Percentiles rank a stretch among this genome's conserved stretches.
Conservation (phyloP, 441 rosid species). For the Euphorbia celastroides region DNA sequence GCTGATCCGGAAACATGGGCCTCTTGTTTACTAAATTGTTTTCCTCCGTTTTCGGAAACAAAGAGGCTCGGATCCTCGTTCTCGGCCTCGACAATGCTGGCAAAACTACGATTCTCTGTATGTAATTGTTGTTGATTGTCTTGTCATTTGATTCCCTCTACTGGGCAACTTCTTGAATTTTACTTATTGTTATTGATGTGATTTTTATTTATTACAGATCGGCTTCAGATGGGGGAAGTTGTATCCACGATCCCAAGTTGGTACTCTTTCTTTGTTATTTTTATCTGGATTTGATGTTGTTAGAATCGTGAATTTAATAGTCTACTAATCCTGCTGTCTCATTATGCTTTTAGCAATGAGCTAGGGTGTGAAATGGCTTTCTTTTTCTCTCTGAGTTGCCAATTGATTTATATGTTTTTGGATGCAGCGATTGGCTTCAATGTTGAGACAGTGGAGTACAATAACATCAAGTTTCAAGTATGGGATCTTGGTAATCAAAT, state of each 20-base stretch:
- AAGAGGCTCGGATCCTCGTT: conserved; percentile 76
- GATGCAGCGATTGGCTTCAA: conserved; percentile 89
- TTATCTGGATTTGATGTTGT: neutral
- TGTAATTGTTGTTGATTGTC: neutral
- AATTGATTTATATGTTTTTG: conserved; percentile 12
- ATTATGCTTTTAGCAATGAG: neutral
- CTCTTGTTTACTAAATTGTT: conserved; percentile 54
- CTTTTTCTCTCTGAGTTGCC: neutral
- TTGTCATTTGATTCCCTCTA: conserved; percentile 6
- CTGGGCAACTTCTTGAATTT: conserved; percentile 20
- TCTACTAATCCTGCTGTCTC: neutral
- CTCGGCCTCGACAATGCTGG: conserved; percentile 87
- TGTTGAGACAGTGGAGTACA: conserved; percentile 84
- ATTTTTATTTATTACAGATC: conserved; percentile 47
- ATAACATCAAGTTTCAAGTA: conserved; percentile 89
- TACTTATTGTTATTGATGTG: too few species aligned
- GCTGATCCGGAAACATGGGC: conserved; percentile 38
- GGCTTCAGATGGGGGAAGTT: conserved; percentile 95
- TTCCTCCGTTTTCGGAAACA: conserved; percentile 55
- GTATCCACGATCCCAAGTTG: conserved; percentile 88
- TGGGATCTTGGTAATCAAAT: conserved; percentile 79
- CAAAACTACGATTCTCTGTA: conserved; percentile 72
- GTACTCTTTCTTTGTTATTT: conserved; percentile 21
- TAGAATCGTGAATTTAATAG: neutral
- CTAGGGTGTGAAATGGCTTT: neutral